Conservation (phyloP, 495 filamentous ascomycete species). For the Penicillium canescens region DNA sequence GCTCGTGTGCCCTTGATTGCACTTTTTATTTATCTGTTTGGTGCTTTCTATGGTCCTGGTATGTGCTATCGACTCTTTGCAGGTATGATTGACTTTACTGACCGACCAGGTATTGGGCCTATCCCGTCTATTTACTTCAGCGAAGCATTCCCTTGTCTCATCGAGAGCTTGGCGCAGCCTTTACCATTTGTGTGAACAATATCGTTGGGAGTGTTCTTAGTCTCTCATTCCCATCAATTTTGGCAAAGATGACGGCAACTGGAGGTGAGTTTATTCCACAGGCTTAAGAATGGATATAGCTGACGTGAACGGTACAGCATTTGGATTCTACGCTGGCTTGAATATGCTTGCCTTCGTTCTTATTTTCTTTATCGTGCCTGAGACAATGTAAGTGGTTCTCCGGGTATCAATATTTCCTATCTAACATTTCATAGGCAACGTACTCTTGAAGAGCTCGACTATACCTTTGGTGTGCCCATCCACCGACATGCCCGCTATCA, state of each 20-base stretch:
- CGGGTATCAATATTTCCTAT: not conserved
- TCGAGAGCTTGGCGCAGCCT: constrained; percentile 37
- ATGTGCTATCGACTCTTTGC: constrained; percentile 7
- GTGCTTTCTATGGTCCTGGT: constrained; percentile 64
- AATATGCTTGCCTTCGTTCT: constrained; percentile 68
- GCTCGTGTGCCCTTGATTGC: constrained; percentile 61
- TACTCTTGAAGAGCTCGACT: constrained; percentile 79
- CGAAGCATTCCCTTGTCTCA: constrained; percentile 74
- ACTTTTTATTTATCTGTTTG: constrained; percentile 65
- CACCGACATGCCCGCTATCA: constrained; percentile 62
- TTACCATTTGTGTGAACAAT: constrained; percentile 17
- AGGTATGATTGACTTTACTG: not conserved
- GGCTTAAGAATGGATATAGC: constrained; percentile 58
- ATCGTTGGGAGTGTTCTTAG: constrained; percentile 10
- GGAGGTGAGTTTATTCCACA: constrained; percentile 59
- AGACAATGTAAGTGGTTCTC: constrained; percentile 45
- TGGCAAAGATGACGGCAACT: constrained; percentile 66
- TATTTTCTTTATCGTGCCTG: constrained; percentile 72
- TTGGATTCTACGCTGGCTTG: constrained; percentile 52
- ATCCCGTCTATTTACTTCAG: constrained; percentile 73
- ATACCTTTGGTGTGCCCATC: constrained; percentile 72
- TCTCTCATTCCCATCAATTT: constrained; percentile 64
- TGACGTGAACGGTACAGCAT: constrained; percentile 48
- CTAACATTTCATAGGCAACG: constrained; percentile 53
- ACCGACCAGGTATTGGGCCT: constrained; percentile 47